A percentile compares a stretch with the other conserved stretches of the same genome.
Evolutionary conservation across 345 rosid genomes (phyloP).

Genomic region (Corchorus olitorius): DNA sequence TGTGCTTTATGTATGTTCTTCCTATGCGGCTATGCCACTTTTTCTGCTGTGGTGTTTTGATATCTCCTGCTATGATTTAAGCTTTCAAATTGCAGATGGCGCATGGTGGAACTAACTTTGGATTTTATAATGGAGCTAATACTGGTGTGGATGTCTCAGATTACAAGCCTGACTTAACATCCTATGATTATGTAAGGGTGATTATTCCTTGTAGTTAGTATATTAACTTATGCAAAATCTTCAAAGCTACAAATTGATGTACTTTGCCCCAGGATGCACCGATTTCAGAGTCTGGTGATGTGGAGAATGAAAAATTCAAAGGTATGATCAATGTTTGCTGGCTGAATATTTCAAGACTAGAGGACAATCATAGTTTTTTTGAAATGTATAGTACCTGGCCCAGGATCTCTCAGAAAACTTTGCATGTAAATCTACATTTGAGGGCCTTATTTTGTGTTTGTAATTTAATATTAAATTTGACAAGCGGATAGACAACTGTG

Average conservation of each 20-base stretch:
- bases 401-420: background rate
- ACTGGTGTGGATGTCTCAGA: conserved; percentile 61
- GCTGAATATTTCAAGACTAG: conserved; percentile 5
- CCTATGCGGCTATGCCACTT: conserved; percentile 16
- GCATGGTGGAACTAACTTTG: conserved; percentile 98
- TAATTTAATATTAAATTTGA: background rate
- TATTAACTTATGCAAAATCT: conserved; percentile 1
- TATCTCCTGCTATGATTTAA: conserved; percentile 14
- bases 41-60: conserved; percentile 1
- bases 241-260: conserved; percentile 20
- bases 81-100: conserved; percentile 66
- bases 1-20: conserved; percentile 79
- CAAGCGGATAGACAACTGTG: background rate
- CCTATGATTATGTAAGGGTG: conserved; percentile 82
- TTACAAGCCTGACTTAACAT: conserved; percentile 91
- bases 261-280: conserved; percentile 80
- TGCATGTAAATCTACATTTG: background rate
- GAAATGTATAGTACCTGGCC: background rate
- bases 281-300: conserved; percentile 88
- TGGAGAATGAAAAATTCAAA: conserved; percentile 67
- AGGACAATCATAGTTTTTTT: background rate
- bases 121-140: conserved; percentile 94
- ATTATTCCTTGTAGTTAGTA: conserved; percentile 7
- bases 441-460: background rate
- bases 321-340: conserved; percentile 45